Evolutionary conservation across 2,329 filamentous ascomycete species (phyloP).

Genomic region (Penicillium freii): DNA sequence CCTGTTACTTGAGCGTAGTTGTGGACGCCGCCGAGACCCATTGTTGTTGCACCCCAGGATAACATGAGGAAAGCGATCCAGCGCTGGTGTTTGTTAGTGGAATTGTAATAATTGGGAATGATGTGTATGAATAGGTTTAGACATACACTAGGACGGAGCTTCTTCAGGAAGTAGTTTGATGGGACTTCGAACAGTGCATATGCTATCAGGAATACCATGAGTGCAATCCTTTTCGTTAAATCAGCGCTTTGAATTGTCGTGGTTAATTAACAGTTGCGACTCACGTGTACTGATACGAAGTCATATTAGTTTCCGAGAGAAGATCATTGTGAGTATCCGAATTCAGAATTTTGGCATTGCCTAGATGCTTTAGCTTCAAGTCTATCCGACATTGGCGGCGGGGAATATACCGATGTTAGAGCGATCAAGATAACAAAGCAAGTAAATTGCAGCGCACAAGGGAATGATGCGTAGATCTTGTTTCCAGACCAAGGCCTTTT

Average conservation of each 20-base stretch:
- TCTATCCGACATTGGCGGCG: no score
- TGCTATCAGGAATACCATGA: conserved; percentile 51
- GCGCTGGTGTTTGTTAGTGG: conserved; percentile 25
- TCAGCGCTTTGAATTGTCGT: conserved; percentile 5
- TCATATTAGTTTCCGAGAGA: conserved; percentile 61
- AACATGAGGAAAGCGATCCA: conserved; percentile 54
- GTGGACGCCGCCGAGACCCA: conserved; percentile 47
- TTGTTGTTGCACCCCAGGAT: conserved; percentile 50
- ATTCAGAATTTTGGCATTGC: conserved; percentile 66
- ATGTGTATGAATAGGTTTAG: not conserved
- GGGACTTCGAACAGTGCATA: conserved; percentile 53
- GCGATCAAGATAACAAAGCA: conserved; percentile 66
- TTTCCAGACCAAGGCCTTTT: conserved; percentile 50
- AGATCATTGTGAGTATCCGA: conserved; percentile 60
- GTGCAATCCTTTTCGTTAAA: conserved; percentile 36
- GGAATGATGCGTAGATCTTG: conserved; percentile 65
- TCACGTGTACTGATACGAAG: conserved; percentile 58
- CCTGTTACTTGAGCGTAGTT: conserved; percentile 47
- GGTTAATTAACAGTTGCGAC: conserved; percentile 6
- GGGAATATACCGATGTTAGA: conserved; percentile 59
- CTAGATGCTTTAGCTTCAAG: conserved; percentile 21
- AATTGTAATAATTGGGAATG: not conserved
- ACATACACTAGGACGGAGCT: conserved; percentile 44
- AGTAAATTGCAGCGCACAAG: conserved; percentile 62
- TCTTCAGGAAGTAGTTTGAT: conserved; percentile 52